Evolutionary conservation across 2,329 filamentous ascomycete species (phyloP).

Genomic region (Penicillium brasilianum): DNA sequence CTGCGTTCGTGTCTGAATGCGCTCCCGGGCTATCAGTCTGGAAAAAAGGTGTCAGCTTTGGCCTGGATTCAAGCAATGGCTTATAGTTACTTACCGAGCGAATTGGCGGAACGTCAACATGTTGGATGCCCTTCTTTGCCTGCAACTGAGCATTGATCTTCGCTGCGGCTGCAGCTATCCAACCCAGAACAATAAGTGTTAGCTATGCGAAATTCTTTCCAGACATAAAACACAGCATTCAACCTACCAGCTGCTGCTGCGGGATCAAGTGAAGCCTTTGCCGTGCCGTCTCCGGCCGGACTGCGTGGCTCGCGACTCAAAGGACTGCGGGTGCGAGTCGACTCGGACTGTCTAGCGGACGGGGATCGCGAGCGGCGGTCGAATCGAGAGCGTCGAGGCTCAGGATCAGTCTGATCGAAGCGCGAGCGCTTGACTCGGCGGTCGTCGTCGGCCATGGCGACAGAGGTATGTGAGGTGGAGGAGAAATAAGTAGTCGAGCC

Average conservation of each 20-base stretch:
- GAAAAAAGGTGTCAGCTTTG: neutral
- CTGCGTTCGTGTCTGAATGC: constrained; percentile 59
- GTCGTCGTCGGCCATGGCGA: constrained; percentile 75
- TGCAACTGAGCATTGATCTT: constrained; percentile 83
- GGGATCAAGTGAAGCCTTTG: constrained; percentile 64
- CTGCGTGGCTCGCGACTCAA: constrained; percentile 60
- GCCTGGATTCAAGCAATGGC: neutral
- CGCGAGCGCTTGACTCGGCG: constrained; percentile 82
- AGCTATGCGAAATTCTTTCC: constrained; percentile 7
- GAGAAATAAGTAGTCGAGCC: constrained; percentile 7
- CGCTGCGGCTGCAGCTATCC: constrained; percentile 80
- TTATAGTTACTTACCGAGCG: constrained; percentile 55
- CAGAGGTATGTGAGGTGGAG: neutral
- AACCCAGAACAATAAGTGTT: constrained; percentile 24
- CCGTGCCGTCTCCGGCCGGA: constrained; percentile 49
- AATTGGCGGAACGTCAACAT: constrained; percentile 86
- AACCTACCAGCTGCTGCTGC: constrained; percentile 75
- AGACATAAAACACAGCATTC: neutral
- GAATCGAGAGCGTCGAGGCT: constrained; percentile 81
- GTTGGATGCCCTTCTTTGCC: constrained; percentile 86
- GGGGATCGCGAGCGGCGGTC: constrained; percentile 91
- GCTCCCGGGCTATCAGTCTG: constrained; percentile 55
- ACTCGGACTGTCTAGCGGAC: constrained; percentile 67
- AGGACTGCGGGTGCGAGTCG: constrained; percentile 80
- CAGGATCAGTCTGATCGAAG: constrained; percentile 89